A percentile compares a stretch with the other conserved stretches of the same genome.
Evolutionary conservation across 108 stramenopile genomes (phyloP).

Genomic region (Bacterosira constricta): DNA sequence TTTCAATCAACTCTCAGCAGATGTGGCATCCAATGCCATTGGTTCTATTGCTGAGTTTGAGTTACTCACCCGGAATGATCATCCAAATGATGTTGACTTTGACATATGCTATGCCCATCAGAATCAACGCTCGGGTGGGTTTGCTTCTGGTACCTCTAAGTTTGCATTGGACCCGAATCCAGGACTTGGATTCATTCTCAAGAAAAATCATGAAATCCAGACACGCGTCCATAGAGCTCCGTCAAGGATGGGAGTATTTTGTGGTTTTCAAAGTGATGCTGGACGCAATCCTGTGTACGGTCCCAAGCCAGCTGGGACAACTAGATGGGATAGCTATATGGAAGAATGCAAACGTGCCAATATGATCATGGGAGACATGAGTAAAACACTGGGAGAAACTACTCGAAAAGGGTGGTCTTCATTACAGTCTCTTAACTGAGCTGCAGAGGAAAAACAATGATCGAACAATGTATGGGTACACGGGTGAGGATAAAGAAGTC

Average conservation of each 20-base stretch:
- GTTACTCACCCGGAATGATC: neutral
- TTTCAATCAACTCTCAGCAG: conserved; percentile 5
- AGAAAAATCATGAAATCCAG: conserved; percentile 3
- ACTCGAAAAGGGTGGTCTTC: neutral
- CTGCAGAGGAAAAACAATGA: neutral
- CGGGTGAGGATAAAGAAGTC: neutral
- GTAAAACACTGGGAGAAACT: neutral
- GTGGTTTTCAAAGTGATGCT: neutral
- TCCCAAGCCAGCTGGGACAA: conserved; percentile 12
- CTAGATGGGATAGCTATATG: neutral
- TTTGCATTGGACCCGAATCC: neutral
- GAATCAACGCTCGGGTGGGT: conserved; percentile 3
- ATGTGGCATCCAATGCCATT: conserved; percentile 4
- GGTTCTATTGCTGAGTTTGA: conserved; percentile 1
- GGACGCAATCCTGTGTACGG: neutral
- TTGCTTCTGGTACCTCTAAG: neutral
- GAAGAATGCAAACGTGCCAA: neutral
- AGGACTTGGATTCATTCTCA: neutral
- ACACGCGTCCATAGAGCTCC: neutral
- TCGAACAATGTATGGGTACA: neutral
- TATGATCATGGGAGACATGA: conserved; percentile 14
- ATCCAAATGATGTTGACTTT: neutral
- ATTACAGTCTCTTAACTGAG: neutral
- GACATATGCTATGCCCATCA: neutral
- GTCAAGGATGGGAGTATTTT: neutral